Percentiles rank a stretch among this genome's conserved stretches.
Conservation (phyloP, 2,329 filamentous ascomycete genomes). For the Aspergillus floridensis region DNA sequence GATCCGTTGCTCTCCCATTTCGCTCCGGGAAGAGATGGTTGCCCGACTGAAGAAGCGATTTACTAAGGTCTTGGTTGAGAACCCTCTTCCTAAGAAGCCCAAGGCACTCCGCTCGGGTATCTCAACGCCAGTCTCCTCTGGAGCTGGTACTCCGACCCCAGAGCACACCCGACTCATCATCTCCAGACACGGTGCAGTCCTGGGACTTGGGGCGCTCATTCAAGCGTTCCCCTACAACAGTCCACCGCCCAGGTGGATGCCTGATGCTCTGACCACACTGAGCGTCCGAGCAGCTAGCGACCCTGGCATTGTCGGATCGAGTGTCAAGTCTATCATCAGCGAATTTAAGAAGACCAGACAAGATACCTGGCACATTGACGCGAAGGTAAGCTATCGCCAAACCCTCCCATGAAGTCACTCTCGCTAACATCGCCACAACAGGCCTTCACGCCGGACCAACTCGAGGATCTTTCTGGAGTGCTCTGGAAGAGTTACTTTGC, state of each 20-base stretch:
- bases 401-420: background rate
- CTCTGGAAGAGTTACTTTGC: constrained; percentile 99
- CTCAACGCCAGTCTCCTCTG: constrained; percentile 44
- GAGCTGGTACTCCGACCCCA: constrained; percentile 49
- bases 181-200: constrained; percentile 80
- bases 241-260: constrained; percentile 90
- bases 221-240: constrained; percentile 96
- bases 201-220: constrained; percentile 85
- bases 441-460: constrained; percentile 83
- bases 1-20: constrained; percentile 89
- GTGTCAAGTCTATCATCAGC: constrained; percentile 87
- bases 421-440: constrained; percentile 33
- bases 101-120: constrained; percentile 37
- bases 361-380: constrained; percentile 96
- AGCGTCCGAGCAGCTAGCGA: constrained; percentile 84
- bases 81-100: constrained; percentile 76
- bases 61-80: constrained; percentile 70
- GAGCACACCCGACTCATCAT: constrained; percentile 71
- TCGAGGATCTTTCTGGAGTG: constrained; percentile 93
- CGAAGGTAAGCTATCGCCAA: constrained; percentile 69
- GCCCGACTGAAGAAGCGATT: constrained; percentile 74
- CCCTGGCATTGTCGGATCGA: constrained; percentile 88
- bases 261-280: constrained; percentile 81
- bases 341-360: constrained; percentile 99
- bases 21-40: constrained; percentile 76